Percentiles rank a stretch among this genome's conserved stretches.
Evolutionary conservation across 2,329 filamentous ascomycete species (phyloP).

Genomic region (Talaromyces amestolkiae): DNA sequence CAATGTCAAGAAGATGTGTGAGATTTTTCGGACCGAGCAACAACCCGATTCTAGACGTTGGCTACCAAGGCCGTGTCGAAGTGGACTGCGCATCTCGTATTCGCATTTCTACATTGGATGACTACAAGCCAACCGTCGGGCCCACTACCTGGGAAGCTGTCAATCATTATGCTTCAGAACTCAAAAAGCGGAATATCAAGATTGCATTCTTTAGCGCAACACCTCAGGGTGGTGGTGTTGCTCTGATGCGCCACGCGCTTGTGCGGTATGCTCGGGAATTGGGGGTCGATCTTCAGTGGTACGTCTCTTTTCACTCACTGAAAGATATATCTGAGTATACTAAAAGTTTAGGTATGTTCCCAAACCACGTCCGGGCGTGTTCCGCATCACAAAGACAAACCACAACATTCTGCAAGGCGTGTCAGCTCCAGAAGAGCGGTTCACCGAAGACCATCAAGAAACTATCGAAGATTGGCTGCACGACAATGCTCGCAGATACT

Average conservation of each 20-base stretch:
- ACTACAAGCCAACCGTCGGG: slow-evolving; percentile 62
- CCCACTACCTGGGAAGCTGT: slow-evolving; percentile 64
- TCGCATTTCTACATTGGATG: slow-evolving; percentile 55
- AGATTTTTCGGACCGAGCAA: slow-evolving; percentile 71
- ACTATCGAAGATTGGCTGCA: slow-evolving; percentile 69
- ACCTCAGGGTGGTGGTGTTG: slow-evolving; percentile 78
- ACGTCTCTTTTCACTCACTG: slow-evolving; percentile 33
- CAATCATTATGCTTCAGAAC: slow-evolving; percentile 60
- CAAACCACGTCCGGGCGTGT: slow-evolving; percentile 74
- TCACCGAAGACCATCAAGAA: slow-evolving; percentile 61
- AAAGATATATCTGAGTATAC: not conserved
- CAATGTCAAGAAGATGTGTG: slow-evolving; percentile 75
- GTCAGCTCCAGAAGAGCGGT: slow-evolving; percentile 61
- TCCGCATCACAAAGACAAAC: slow-evolving; percentile 80
- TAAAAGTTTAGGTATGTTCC: slow-evolving; percentile 60
- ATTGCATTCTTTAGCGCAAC: slow-evolving; percentile 78
- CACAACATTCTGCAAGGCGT: slow-evolving; percentile 88
- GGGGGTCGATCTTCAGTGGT: slow-evolving; percentile 72
- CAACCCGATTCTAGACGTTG: slow-evolving; percentile 65
- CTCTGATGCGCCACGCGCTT: slow-evolving; percentile 76
- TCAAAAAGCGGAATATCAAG: slow-evolving; percentile 63
- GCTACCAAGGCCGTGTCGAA: slow-evolving; percentile 66
- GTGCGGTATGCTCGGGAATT: slow-evolving; percentile 67
- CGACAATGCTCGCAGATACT: slow-evolving; percentile 72
- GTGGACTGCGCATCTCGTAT: slow-evolving; percentile 67